phyloP scores from a whole-genome alignment of 2,329 filamentous ascomycete genomes.

The Thielaviopsis populi region DNA sequence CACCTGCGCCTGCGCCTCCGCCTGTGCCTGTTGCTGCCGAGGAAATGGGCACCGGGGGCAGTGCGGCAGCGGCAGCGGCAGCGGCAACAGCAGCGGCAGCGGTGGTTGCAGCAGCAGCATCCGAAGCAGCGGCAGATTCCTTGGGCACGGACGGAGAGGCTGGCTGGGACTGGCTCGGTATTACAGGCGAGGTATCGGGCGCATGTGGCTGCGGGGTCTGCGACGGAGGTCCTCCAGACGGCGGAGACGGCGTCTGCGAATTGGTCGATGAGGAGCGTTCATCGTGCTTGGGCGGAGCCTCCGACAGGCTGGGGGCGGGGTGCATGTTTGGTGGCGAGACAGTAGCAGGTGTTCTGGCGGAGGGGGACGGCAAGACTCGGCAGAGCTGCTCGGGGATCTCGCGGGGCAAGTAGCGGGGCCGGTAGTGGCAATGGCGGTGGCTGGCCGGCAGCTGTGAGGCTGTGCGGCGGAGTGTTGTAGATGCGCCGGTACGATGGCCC shows the following conservation, averaged over 20 bases:
- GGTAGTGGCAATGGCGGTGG: too few relatives aligned
- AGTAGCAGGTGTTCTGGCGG: background rate
- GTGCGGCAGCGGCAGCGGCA: background rate
- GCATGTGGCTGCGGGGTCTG: slow-evolving; percentile 16
- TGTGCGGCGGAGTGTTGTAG: too few relatives aligned
- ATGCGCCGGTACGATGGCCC: background rate
- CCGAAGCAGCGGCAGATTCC: background rate
- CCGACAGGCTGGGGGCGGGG: slow-evolving; percentile 27
- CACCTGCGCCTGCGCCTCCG: background rate
- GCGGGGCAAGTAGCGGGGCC: background rate
- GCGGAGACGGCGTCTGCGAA: slow-evolving; percentile 11
- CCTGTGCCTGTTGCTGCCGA: background rate
- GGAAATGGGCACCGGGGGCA: background rate
- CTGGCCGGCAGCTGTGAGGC: too few relatives aligned
- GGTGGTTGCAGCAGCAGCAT: background rate
- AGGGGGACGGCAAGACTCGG: background rate
- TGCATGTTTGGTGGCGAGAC: slow-evolving; percentile 24
- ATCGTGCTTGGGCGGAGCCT: slow-evolving; percentile 22
- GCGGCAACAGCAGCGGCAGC: background rate
- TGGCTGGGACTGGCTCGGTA: background rate
- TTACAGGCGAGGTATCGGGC: slow-evolving; percentile 20
- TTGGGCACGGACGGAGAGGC: background rate
- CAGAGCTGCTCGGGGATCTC: background rate
- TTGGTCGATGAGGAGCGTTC: slow-evolving; percentile 19
- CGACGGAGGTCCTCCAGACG: background rate